Evolutionary conservation across 2,329 filamentous ascomycete genomes (phyloP).

Genomic region (Acrocalymma vagum): DNA sequence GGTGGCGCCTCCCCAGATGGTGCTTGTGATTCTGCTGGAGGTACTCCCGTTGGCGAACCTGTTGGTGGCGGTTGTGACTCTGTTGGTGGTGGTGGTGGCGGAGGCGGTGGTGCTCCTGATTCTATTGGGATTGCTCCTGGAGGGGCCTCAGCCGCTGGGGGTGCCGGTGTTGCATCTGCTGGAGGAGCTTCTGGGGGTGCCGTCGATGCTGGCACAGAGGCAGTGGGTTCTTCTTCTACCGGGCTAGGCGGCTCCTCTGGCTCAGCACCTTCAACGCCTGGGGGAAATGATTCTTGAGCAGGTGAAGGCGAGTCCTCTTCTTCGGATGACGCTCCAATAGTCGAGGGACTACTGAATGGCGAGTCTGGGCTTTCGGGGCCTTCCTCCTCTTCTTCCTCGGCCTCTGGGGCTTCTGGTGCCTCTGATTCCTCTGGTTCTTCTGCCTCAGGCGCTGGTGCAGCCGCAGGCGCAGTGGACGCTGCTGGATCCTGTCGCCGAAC

Average conservation of each 20-base stretch:
- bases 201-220: constrained; percentile 3
- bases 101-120: background rate
- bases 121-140: background rate
- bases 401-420: constrained; percentile 2
- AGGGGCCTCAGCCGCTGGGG: constrained; percentile 1
- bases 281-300: no score
- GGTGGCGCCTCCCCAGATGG: no score
- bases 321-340: constrained; percentile 12
- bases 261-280: constrained; percentile 15
- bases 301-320: constrained; percentile 19
- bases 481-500: constrained; percentile 29
- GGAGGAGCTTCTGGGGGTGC: background rate
- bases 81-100: constrained; percentile 6
- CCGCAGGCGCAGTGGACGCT: constrained; percentile 13
- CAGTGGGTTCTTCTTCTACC: constrained; percentile 6
- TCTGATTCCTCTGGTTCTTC: constrained; percentile 2
- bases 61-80: constrained; percentile 6
- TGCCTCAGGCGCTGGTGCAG: constrained; percentile 5
- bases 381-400: constrained; percentile 15
- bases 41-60: background rate
- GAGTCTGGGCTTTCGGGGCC: constrained; percentile 35
- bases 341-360: constrained; percentile 25
- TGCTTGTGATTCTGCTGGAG: background rate
- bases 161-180: constrained; percentile 2
- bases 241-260: constrained; percentile 23